Base-by-base conservation (phyloP, 345 rosid genomes). In the Salix suchowensis region DNA sequence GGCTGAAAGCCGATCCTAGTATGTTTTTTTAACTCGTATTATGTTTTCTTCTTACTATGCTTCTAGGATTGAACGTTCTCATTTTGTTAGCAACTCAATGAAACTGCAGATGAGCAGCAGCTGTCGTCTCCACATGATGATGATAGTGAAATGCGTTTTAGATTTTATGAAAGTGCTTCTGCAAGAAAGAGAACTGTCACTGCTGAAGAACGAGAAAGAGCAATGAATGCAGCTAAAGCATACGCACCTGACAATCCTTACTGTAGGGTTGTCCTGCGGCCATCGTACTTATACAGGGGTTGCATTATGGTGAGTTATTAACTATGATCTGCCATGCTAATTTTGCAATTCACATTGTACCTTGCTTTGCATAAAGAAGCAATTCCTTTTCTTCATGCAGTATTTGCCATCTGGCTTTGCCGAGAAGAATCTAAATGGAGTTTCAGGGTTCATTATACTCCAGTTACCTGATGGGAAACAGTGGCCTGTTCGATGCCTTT, bases 401-500 rank as follows among this genome's bases (percentile, higher is more conserved):
- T 92, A 92, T 77, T 84, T 92, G 67, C 97, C 97, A 70, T 91
- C 97, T 12, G 87, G 94, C 71, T 92, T 92, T 82, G 97, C 97
- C 14, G 96, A 92, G 82, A 88, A 92, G 84, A 73, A 92, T 79
- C 77, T 92, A 74, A 88, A 89, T 46, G 97, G 97, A 77, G 89
- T 92, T 78, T 89, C 92, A 0, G 97, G 96, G 39, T 92, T 88
- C 82, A 92, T 92, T 42, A 92, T 89, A 78, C 90, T 92, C 71
- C 94, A 92, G 83, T 85, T 87, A 19, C 78, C 92, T n/a, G 89
- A 91, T 42, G 92, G 90, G 72, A 91, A 78, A 78, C 94, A 91
- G 75, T 93, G 97, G 97, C 89, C 96, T 6, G 97, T 93, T n/a
- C 88, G 97, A 34, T 93, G 97, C 77, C 94, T 88, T 44, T 91